Base-by-base conservation (phyloP, 176 grass and related monocot genomes). In the Hsuehochloa calcarea region DNA sequence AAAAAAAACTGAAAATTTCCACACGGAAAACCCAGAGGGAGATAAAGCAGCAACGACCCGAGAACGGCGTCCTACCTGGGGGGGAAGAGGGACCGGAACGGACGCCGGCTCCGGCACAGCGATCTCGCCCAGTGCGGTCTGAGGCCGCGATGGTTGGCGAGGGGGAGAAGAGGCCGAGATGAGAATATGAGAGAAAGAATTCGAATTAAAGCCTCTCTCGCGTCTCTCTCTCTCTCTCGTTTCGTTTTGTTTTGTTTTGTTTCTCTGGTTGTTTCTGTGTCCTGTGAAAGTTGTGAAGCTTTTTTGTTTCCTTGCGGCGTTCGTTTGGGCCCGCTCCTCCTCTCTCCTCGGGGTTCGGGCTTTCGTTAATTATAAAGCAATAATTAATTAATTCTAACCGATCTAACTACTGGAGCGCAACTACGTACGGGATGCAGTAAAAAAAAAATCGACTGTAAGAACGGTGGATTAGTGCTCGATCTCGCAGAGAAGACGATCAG, bases 181-280 rank as follows among this genome's bases (percentile, higher is more conserved):
- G 69, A 27, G 68, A 25, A 14, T 80, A 54, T 51, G 74, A 92
- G 39, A 41, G 39, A 3, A 10, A 59, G 65, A 93, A 91, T 94
- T 91, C 90, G 92, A 94, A 97, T 88, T 90, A 86, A 88, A 70
- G 84, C 84, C 6, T 80, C 70, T 63, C 70, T 82, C 51, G 31
- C 17, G 84, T 81, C 6, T 80, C 70, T 63, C 70, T 82, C 51
- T 39, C 17, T 1, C 0, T 45, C 65, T 72, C 37, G 83, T 83
- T 75, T 78, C 74, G 58, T 91, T 90, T 85, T 8, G 59, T 62
- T 90, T 85, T 8, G 59, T 62, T 37, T n/a, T 13, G 47, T 62
- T 44, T n/a, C 55, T 58, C 78, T 4, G 65, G 46, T 65, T 37
- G 19, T 81, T 88, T 83, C 13, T 5, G 78, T 56, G 78, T 65